Conservation (phyloP, 1,284 basidiomycete genomes). For the Puccinia coronata region DNA sequence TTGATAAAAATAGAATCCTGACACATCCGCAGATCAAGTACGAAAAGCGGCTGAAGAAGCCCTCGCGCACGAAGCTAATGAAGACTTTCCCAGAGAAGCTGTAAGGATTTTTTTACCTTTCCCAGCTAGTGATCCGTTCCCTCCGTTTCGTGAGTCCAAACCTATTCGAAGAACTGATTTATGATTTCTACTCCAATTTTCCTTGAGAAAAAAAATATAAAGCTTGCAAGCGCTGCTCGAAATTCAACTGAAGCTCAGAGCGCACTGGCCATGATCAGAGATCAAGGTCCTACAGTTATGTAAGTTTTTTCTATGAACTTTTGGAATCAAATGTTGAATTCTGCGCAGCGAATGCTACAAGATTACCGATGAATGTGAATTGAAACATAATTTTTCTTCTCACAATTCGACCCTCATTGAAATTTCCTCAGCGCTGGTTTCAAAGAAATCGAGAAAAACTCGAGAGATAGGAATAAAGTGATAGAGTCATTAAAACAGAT, state of each 20-base stretch:
- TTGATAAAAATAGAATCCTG: not conserved
- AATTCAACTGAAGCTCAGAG: not conserved
- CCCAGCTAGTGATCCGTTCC: too few species aligned
- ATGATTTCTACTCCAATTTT: not conserved
- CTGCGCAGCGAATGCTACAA: not conserved
- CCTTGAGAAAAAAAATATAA: not conserved
- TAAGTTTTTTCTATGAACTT: not conserved
- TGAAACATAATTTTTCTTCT: not conserved
- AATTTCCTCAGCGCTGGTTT: not conserved
- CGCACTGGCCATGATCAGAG: slow-evolving; percentile 13
- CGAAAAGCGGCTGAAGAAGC: slow-evolving; percentile 29
- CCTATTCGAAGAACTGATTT: not conserved
- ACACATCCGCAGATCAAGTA: not conserved
- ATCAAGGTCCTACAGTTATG: slow-evolving; percentile 12
- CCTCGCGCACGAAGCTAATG: slow-evolving; percentile 1
- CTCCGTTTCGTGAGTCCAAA: not conserved
- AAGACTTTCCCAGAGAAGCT: slow-evolving; percentile 24
- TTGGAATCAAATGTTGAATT: not conserved
- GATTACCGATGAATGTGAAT: not conserved
- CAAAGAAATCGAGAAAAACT: slow-evolving; percentile 25
- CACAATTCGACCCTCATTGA: not conserved
- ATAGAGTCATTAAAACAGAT: slow-evolving; percentile 6
- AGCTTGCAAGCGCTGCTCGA: slow-evolving; percentile 12
- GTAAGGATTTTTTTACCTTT: not conserved
- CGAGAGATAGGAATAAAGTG: slow-evolving; percentile 13